Conservation (phyloP, 169 alveolate genomes). For the Eimeria necatrix region DNA sequence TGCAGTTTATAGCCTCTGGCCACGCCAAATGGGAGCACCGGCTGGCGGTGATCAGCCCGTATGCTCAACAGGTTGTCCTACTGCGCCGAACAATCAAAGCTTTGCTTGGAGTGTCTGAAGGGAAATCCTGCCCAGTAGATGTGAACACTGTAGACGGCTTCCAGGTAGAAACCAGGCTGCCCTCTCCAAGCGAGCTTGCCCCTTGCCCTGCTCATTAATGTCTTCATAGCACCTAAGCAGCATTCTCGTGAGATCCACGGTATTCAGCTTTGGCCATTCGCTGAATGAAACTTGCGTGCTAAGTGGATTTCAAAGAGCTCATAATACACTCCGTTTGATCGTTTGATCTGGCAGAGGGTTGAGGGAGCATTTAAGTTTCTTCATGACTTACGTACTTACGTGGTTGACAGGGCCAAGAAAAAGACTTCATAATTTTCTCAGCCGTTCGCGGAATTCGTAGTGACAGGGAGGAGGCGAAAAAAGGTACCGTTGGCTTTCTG, state of each 20-base stretch:
- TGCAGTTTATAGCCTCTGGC: constrained; percentile 80
- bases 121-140: constrained; percentile 83
- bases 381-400: neutral
- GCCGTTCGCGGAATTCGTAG: constrained; percentile 81
- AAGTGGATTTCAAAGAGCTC: too few species aligned
- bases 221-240: too few species aligned
- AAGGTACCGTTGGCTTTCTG: constrained; percentile 81
- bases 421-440: constrained; percentile 81
- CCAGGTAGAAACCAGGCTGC: constrained; percentile 77
- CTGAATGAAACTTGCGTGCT: too few species aligned
- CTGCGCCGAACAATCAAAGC: constrained; percentile 79
- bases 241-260: too few species aligned
- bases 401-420: constrained; percentile 83
- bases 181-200: too few species aligned
- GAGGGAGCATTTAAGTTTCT: neutral
- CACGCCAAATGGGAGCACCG: constrained; percentile 78
- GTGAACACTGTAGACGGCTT: constrained; percentile 88
- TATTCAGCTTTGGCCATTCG: too few species aligned
- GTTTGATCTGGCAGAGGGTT: neutral
- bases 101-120: constrained; percentile 73
- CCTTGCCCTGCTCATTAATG: too few species aligned
- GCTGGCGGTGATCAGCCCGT: constrained; percentile 84
- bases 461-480: constrained; percentile 70
- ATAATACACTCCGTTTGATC: too few species aligned
- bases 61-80: constrained; percentile 83